phyloP scores from a whole-genome alignment of 768 basidiomycete genomes.

The Sistotremastrum niveocremeum region DNA sequence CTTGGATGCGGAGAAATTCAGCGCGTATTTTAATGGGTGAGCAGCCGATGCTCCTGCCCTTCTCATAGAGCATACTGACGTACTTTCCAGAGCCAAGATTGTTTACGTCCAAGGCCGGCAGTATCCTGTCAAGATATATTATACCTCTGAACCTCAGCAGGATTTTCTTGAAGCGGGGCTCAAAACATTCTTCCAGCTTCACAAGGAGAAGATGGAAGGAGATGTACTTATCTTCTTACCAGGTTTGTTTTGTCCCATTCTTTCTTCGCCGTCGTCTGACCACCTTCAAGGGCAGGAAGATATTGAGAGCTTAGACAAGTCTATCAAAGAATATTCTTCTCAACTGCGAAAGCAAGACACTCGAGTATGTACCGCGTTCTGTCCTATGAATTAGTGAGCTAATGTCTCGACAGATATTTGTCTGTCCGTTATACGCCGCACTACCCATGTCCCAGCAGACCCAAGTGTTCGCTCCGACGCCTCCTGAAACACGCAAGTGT shows the following conservation, averaged over 20 bases:
- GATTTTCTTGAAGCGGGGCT: constrained; percentile 87
- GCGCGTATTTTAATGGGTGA: constrained; percentile 72
- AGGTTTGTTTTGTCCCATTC: constrained; percentile 25
- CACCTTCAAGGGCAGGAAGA: constrained; percentile 78
- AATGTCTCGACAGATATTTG: constrained; percentile 36
- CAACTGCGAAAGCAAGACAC: constrained; percentile 47
- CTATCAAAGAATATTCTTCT: constrained; percentile 54
- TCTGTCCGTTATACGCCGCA: constrained; percentile 78
- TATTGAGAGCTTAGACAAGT: constrained; percentile 75
- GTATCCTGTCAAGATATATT: constrained; percentile 77
- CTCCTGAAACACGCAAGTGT: constrained; percentile 67
- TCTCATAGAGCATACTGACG: constrained; percentile 1
- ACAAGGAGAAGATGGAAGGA: constrained; percentile 63
- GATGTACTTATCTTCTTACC: constrained; percentile 93
- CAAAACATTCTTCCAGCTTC: constrained; percentile 91
- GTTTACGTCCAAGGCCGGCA: constrained; percentile 89
- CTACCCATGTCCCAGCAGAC: constrained; percentile 67
- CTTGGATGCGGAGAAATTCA: constrained; percentile 90
- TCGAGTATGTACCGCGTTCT: constrained; percentile 26
- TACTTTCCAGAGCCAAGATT: constrained; percentile 55
- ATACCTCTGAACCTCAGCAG: constrained; percentile 54
- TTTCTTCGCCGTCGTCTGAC: neutral
- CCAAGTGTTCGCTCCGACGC: constrained; percentile 59
- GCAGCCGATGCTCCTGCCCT: constrained; percentile 16
- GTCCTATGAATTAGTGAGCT: neutral